phyloP scores from a whole-genome alignment of 1,139 yeast genomes.

The Petasospora rhodanensis region DNA sequence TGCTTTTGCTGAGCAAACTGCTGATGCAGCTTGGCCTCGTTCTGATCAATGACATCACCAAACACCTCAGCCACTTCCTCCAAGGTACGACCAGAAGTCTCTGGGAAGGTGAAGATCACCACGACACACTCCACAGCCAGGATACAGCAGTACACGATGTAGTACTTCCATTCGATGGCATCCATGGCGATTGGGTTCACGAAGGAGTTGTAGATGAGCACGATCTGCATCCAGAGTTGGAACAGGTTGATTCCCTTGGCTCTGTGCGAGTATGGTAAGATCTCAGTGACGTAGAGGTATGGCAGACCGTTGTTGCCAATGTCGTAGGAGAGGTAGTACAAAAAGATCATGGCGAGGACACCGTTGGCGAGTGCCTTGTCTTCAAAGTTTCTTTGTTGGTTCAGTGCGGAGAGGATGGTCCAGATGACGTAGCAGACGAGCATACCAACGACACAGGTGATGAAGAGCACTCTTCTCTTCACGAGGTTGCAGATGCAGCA shows the following conservation, averaged over 20 bases:
- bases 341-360: constrained; percentile 34
- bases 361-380: constrained; percentile 28
- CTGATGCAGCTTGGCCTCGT: no score
- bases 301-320: constrained; percentile 30
- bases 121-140: constrained; percentile 35
- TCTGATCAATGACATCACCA: constrained; percentile 27
- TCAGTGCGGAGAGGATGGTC: constrained; percentile 33
- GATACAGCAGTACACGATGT: constrained; percentile 44
- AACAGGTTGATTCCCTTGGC: constrained; percentile 1
- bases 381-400: constrained; percentile 17
- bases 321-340: constrained; percentile 30
- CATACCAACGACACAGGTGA: constrained; percentile 28
- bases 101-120: constrained; percentile 40
- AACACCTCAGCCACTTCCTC: constrained; percentile 37
- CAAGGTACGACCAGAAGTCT: constrained; percentile 47
- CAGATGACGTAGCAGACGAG: constrained; percentile 29
- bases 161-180: constrained; percentile 53
- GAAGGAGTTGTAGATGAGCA: constrained; percentile 38
- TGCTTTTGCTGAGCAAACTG: no score
- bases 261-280: constrained; percentile 1
- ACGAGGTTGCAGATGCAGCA: constrained; percentile 8
- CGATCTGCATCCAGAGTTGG: constrained; percentile 24
- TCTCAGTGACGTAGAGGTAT: constrained; percentile 6
- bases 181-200: constrained; percentile 58
- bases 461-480: constrained; percentile 33